Base-by-base conservation (phyloP, 2,329 filamentous ascomycete genomes). In the Xylaria sp. region DNA sequence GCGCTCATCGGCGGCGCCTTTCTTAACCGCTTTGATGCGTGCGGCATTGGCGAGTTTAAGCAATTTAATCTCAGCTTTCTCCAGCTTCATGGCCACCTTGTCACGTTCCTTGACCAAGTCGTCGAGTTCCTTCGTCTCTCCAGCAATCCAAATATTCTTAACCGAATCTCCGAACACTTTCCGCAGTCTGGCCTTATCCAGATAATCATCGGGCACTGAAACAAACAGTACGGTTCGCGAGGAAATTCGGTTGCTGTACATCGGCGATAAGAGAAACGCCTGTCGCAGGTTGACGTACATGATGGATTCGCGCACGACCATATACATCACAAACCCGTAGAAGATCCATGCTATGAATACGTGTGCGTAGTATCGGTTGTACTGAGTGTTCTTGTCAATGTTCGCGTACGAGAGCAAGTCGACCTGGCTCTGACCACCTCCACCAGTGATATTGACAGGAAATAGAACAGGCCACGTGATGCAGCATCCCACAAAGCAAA, bases 231-330 rank as follows among this genome's bases (percentile, higher is more conserved):
- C 92, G 1, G 94, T 97, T 63, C 93, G 90, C 2, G 94, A 95
- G 1, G 95, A 97, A 54, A 97, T 89, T 66, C 94, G 92, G 76
- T 90, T 91, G 62, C 93, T 88, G 78, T 97, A 97, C 57, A 92
- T 85, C 11, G 94, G 93, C 11, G 93, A 94, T 64, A 97, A 87
- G 48, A 97, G 88, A 81, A 97, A 97, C 0, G 95, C 95, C 81
- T 98, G 95, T 71, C 94, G 92, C 60, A 98, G 82, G 76, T 97
- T 97, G 83, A 97, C 92, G 81, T 93, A 97, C 86, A 91, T 97
- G 74, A 98, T 92, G 77, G 89, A 90, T 80, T 98, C 95, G 66
- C 95, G 88, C 65, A 94, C 92, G 71, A 98, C 89, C 76, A 93
- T 90, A 81, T 93, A 96, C 79, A 98, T 91, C 72, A 98, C 86